Conservation (phyloP, 2,329 filamentous ascomycete genomes). For the Trichoderma breve region DNA sequence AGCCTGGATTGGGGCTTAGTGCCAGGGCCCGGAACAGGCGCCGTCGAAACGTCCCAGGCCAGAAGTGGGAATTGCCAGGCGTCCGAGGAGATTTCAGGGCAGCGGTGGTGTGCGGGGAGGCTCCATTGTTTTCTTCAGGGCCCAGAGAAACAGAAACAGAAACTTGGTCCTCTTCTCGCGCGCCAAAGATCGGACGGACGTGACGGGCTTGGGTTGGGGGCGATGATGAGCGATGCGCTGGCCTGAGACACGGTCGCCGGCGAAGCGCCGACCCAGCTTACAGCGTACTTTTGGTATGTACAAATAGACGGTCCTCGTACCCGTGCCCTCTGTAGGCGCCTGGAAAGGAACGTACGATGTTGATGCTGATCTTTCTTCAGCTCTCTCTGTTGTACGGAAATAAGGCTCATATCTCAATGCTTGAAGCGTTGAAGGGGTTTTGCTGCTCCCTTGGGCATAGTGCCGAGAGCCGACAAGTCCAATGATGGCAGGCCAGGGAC, state of each 20-base stretch:
- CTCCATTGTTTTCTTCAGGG: background rate
- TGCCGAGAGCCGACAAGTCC: background rate
- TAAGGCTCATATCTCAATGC: background rate
- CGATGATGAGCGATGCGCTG: conserved; percentile 9
- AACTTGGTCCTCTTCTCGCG: background rate
- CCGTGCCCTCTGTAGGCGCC: background rate
- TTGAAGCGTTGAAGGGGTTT: background rate
- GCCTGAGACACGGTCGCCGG: conserved; percentile 17
- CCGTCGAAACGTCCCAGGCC: conserved; percentile 7
- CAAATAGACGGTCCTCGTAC: background rate
- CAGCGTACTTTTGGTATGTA: background rate
- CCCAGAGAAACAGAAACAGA: background rate
- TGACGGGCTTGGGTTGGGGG: background rate
- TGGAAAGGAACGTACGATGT: background rate
- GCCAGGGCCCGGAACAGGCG: conserved; percentile 1
- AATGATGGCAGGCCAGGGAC: background rate
- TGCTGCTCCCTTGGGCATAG: background rate
- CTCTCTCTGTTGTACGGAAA: background rate
- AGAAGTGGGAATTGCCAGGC: background rate
- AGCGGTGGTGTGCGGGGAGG: conserved; percentile 6
- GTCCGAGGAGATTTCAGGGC: conserved; percentile 9
- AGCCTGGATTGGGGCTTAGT: background rate
- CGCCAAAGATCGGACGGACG: background rate
- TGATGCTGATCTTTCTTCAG: background rate
- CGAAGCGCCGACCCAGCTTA: conserved; percentile 9